phyloP scores from a whole-genome alignment of 495 filamentous ascomycete species.

The Aspergillus biplanus region DNA sequence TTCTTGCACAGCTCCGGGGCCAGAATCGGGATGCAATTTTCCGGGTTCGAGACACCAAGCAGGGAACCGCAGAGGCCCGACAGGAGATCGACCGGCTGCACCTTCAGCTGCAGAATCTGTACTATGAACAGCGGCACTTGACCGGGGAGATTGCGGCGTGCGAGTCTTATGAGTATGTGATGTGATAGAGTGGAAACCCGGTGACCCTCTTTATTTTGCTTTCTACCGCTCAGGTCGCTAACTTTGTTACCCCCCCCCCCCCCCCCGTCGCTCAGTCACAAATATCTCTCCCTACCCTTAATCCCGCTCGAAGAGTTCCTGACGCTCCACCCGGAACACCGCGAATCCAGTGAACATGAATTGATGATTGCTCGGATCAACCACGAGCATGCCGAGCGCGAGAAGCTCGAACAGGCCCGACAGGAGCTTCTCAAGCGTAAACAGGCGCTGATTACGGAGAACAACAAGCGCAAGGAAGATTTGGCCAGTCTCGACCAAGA shows the following conservation, averaged over 20 bases:
- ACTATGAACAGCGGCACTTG: conserved; percentile 93
- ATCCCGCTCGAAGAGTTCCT: conserved; percentile 85
- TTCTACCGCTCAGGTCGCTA: conserved; percentile 8
- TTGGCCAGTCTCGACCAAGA: conserved; percentile 85
- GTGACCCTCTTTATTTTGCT: background rate
- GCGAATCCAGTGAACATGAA: conserved; percentile 68
- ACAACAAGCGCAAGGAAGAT: conserved; percentile 94
- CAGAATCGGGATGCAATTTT: conserved; percentile 81
- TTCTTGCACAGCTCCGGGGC: conserved; percentile 79
- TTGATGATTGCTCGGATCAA: conserved; percentile 92
- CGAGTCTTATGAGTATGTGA: conserved; percentile 85
- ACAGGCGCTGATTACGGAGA: conserved; percentile 87
- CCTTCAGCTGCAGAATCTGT: conserved; percentile 91
- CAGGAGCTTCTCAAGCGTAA: conserved; percentile 88
- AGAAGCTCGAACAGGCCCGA: conserved; percentile 83
- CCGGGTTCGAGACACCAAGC: conserved; percentile 82
- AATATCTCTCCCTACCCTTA: conserved; percentile 82
- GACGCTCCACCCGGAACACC: conserved; percentile 72
- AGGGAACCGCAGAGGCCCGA: conserved; percentile 79
- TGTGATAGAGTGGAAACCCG: background rate
- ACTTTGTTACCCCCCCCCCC: conserved; percentile 18
- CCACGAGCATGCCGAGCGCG: conserved; percentile 84
- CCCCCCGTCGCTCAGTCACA: conserved; percentile 63
- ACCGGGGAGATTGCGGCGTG: conserved; percentile 89
- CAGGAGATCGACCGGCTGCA: conserved; percentile 91